These are phyloP conservation scores for Pilatotrama ljubarskyi DNA, from an alignment of 768 basidiomycete species.

Conservation along the genomic window DNA sequence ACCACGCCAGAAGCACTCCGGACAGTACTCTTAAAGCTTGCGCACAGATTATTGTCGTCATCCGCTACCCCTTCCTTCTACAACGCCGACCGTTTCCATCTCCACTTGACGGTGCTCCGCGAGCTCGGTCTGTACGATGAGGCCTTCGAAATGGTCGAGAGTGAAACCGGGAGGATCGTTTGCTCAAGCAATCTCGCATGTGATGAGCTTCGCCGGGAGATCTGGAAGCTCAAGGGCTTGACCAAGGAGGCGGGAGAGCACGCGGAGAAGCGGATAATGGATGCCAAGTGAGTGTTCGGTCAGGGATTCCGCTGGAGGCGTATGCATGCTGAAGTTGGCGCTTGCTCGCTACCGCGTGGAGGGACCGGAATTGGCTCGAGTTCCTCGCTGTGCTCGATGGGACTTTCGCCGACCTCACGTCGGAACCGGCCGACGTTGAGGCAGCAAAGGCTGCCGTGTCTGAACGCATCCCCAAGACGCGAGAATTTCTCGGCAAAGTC, in stretches of 20 bases:
- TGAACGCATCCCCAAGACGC: slow-evolving; percentile 43
- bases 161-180: slow-evolving; percentile 65
- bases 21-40: slow-evolving; percentile 70
- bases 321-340: slow-evolving; percentile 2
- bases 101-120: slow-evolving; percentile 70
- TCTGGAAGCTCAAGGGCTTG: slow-evolving; percentile 60
- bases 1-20: slow-evolving; percentile 63
- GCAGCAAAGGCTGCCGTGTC: slow-evolving; percentile 39
- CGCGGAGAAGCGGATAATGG: slow-evolving; percentile 58
- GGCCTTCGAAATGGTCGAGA: slow-evolving; percentile 65
- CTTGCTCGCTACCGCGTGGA: slow-evolving; percentile 24
- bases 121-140: slow-evolving; percentile 71
- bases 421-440: slow-evolving; percentile 30
- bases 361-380: slow-evolving; percentile 87
- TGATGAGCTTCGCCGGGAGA: slow-evolving; percentile 72
- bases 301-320: background rate
- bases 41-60: slow-evolving; percentile 69
- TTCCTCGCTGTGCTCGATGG: slow-evolving; percentile 75
- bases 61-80: slow-evolving; percentile 63
- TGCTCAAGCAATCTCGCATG: slow-evolving; percentile 72
- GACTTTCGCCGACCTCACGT: slow-evolving; percentile 47
- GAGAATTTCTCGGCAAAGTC: slow-evolving; percentile 55
- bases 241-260: slow-evolving; percentile 60
- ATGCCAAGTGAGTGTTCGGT: slow-evolving; percentile 51
- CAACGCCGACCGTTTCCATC: slow-evolving; percentile 73